Evolutionary conservation across 2,329 filamentous ascomycete species (phyloP).

Genomic region (Pyrenophora seminiperda): DNA sequence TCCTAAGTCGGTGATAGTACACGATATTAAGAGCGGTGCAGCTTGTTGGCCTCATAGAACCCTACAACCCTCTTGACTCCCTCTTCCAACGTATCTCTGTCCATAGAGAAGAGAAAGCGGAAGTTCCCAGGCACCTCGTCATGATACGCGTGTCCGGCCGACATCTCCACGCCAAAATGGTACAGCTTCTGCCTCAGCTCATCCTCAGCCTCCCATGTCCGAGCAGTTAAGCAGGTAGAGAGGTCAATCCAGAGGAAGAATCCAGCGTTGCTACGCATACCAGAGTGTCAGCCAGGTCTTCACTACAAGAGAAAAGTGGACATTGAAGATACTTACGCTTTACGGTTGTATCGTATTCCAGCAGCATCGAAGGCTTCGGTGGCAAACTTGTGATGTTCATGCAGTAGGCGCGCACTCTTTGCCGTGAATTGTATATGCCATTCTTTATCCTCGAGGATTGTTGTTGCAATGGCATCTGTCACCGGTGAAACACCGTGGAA

Average conservation of each 20-base stretch:
- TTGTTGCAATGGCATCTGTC: slow-evolving; percentile 23
- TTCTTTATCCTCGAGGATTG: slow-evolving; percentile 26
- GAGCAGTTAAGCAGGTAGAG: slow-evolving; percentile 17
- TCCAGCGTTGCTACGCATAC: slow-evolving; percentile 55
- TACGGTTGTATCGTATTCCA: slow-evolving; percentile 1
- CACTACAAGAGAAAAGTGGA: neutral
- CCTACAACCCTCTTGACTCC: slow-evolving; percentile 34
- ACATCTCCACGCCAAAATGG: slow-evolving; percentile 25
- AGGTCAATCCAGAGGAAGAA: slow-evolving; percentile 64
- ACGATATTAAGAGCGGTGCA: neutral
- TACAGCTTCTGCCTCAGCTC: slow-evolving; percentile 34
- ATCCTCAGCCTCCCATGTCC: slow-evolving; percentile 16
- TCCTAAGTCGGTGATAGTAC: neutral
- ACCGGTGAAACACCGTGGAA: slow-evolving; percentile 28
- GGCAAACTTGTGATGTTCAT: slow-evolving; percentile 1
- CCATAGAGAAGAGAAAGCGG: slow-evolving; percentile 49
- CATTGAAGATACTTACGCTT: slow-evolving; percentile 3
- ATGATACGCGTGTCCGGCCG: slow-evolving; percentile 42
- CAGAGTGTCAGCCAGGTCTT: neutral
- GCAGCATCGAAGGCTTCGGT: neutral
- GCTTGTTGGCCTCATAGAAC: neutral
- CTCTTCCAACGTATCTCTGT: slow-evolving; percentile 43
- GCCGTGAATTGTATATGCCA: slow-evolving; percentile 15
- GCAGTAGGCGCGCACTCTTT: neutral
- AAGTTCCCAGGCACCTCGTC: slow-evolving; percentile 50